Base-by-base conservation (phyloP, 306 rosid species). In the Senna tora region DNA sequence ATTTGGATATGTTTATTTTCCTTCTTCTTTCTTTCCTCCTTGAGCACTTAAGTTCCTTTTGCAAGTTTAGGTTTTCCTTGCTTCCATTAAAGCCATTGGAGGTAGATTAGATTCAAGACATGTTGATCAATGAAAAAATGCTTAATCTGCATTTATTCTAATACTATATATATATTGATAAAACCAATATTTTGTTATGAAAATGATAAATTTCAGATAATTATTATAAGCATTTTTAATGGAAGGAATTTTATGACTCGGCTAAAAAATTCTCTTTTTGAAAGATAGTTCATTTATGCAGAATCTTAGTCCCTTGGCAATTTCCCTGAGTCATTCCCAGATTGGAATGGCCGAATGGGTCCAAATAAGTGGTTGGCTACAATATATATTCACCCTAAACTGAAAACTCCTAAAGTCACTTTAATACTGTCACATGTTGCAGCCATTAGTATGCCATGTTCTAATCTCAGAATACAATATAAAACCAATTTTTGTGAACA, bases 351-450 rank as follows among this genome's bases (percentile, higher is more conserved):
- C 28, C 6, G 9, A 19, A 49, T 73, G 74, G 55, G 55, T 50
- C 75, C 55, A 62, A 30, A 50, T 58, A 49, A 56, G 47, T 42
- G 41, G 33, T 17, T 47, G 56, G 14, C 76, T 53, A 34, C 61
- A 32, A 39, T 13, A 20, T 67, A 10, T 62, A 41, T 67, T 61
- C 28, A 11, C 66, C 57, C 46, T 25, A n/a, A n/a, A n/a, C n/a
- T n/a, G n/a, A n/a, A n/a, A n/a, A n/a, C n/a, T n/a, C n/a, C n/a
- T n/a, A 38, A 34, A 34, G 21, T 56, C 49, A 10, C 28, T 61
- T 36, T 63, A 63, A 41, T 52, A 64, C 38, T 57, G 54, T 28
- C 58, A 28, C 77, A 16, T 25, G 46, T 19, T 69, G 73, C 54
- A 75, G 60, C 50, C 19, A 11, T 39, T 21, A 45, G 56, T 53